Conservation (phyloP, 2,329 filamentous ascomycete species). For the Raffaelea albimanens region DNA sequence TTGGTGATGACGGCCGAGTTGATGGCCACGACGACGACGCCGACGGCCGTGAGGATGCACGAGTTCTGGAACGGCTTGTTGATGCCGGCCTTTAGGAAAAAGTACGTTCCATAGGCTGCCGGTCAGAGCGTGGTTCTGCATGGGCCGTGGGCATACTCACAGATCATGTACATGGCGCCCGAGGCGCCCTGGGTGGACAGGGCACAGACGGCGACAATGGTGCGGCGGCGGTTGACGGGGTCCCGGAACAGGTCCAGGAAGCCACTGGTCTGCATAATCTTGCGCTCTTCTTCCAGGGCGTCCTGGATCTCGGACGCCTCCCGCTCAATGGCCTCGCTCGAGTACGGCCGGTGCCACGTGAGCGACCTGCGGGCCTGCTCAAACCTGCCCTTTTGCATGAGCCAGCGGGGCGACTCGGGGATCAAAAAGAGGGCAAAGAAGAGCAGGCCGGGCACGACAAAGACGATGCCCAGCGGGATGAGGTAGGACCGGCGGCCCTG, state of each 20-base stretch:
- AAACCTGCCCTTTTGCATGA: conserved; percentile 25
- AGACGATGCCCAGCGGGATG: conserved; percentile 30
- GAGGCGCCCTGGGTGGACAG: conserved; percentile 42
- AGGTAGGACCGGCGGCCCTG: conserved; percentile 26
- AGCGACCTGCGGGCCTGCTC: conserved; percentile 23
- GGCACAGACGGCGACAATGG: conserved; percentile 35
- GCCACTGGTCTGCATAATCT: conserved; percentile 20
- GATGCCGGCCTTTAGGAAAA: conserved; percentile 50
- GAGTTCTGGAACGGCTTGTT: conserved; percentile 46
- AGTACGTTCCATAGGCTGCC: conserved; percentile 46
- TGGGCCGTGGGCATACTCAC: conserved; percentile 25
- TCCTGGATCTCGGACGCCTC: conserved; percentile 28
- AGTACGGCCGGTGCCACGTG: conserved; percentile 22
- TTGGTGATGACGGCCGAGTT: conserved; percentile 44
- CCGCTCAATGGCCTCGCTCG: conserved; percentile 19
- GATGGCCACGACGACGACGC: conserved; percentile 43
- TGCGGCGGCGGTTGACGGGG: conserved; percentile 41
- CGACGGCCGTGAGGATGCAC: conserved; percentile 43
- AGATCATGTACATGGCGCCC: conserved; percentile 48
- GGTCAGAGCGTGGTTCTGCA: conserved; percentile 1
- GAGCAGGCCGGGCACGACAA: conserved; percentile 26
- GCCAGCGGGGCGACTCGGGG: conserved; percentile 31
- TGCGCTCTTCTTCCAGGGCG: conserved; percentile 24
- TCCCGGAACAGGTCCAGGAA: conserved; percentile 39
- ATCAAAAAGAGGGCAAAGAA: conserved; percentile 26